Evolutionary conservation across 164 flowering plant genomes (phyloP), one percentile per base, ranked within the genome.

Genomic region (Vitis rupestris): DNA sequence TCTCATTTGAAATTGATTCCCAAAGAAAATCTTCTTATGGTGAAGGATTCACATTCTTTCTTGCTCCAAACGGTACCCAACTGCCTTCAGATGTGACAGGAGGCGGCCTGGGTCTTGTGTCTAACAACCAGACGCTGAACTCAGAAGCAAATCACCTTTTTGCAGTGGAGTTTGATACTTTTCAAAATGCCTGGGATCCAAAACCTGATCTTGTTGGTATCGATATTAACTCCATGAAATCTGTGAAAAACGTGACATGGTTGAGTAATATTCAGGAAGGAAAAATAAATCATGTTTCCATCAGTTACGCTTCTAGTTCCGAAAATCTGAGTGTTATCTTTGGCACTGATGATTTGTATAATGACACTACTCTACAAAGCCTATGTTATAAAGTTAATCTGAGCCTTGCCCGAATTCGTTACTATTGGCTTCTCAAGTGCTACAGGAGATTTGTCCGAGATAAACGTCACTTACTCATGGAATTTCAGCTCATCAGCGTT

Each of bases 101-200:
- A 6, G 64, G 64, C 3, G 48, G 4, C 49, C 64, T 61, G 4
- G 64, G n/a, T 13, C 13, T 61, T 61, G 1, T 10, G 23, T 19
- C 23, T 19, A 19, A 1, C 23, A 19, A 19, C 1, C 6, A 9
- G 8, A 0, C 15, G 1, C 49, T 29, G 4, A 12, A 61, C 31
- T n/a, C 27, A 63, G 15, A 69, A 12, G n/a, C 16, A 10, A 12
- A n/a, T 47, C 71, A 37, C 8, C 44, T 73, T 47, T 63, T 73
- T 0, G 76, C 76, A 1, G 76, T 73, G 9, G 76, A 73, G 47
- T 73, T 73, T 19, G 76, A 73, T 27, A n/a, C n/a, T n/a, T n/a
- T n/a, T n/a, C n/a, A n/a, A n/a, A n/a, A n/a, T n/a, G n/a, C n/a
- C n/a, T n/a, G n/a, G n/a, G n/a, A n/a, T n/a, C n/a, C n/a, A n/a